Evolutionary conservation across 495 filamentous ascomycete species (phyloP).

Genomic region (Penicillium odoratum): DNA sequence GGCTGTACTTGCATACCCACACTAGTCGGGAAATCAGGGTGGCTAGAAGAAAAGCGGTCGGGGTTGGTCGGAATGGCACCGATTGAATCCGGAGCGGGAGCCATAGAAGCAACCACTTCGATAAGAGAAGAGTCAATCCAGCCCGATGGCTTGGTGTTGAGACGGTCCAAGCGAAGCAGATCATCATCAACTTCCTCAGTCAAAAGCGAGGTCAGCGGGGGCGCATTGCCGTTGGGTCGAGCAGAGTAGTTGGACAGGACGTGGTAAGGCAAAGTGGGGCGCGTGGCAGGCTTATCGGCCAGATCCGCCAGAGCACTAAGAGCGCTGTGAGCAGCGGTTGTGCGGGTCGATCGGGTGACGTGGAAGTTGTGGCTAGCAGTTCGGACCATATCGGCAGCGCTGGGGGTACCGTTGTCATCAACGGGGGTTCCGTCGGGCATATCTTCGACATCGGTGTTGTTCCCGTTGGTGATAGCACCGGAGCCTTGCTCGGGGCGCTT

Average conservation of each 20-base stretch:
- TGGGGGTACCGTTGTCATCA: slow-evolving; percentile 54
- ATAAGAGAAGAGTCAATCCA: slow-evolving; percentile 43
- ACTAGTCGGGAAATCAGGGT: slow-evolving; percentile 42
- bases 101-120: slow-evolving; percentile 35
- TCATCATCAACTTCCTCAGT: slow-evolving; percentile 61
- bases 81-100: slow-evolving; percentile 27
- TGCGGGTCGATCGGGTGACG: slow-evolving; percentile 69
- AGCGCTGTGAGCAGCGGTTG: slow-evolving; percentile 51
- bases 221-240: slow-evolving; percentile 45
- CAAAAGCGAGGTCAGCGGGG: slow-evolving; percentile 52
- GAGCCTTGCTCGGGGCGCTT: slow-evolving; percentile 49
- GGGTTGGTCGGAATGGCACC: slow-evolving; percentile 37
- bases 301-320: slow-evolving; percentile 62
- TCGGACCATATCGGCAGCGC: slow-evolving; percentile 66
- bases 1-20: slow-evolving; percentile 42
- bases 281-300: slow-evolving; percentile 62
- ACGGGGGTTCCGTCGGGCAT: slow-evolving; percentile 48
- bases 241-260: slow-evolving; percentile 52
- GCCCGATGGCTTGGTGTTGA: slow-evolving; percentile 33
- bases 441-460: slow-evolving; percentile 49
- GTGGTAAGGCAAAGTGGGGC: slow-evolving; percentile 64
- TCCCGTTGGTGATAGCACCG: slow-evolving; percentile 42
- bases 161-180: slow-evolving; percentile 54
- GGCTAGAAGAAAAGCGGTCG: slow-evolving; percentile 37
- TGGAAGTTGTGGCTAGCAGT: slow-evolving; percentile 65